Conservation (phyloP, 2,329 filamentous ascomycete species). For the Madurella fahalii region DNA sequence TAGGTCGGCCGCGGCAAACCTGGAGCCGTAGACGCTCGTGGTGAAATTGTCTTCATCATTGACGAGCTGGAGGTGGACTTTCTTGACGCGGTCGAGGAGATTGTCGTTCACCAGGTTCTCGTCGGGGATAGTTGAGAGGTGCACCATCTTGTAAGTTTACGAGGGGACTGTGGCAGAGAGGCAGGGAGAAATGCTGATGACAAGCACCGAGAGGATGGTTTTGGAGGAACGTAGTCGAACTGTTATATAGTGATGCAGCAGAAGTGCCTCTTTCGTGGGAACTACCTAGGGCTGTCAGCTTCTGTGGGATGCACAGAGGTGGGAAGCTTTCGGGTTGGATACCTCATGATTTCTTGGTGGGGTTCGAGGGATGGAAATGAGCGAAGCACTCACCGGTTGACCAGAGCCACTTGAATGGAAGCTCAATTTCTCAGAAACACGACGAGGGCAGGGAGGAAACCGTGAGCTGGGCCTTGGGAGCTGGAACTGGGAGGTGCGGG, state of each 20-base stretch:
- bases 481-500: background rate
- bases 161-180: background rate
- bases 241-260: background rate
- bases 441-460: background rate
- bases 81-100: conserved; percentile 37
- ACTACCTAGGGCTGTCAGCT: background rate
- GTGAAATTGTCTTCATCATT: conserved; percentile 58
- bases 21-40: conserved; percentile 82
- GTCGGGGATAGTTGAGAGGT: conserved; percentile 43
- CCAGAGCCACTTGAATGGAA: conserved; percentile 9
- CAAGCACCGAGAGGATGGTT: background rate
- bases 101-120: conserved; percentile 28
- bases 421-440: background rate
- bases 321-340: conserved; percentile 10
- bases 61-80: conserved; percentile 45
- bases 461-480: background rate
- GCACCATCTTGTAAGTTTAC: conserved; percentile 43
- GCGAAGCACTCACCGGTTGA: conserved; percentile 13
- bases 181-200: background rate
- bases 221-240: background rate
- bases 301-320: conserved; percentile 2
- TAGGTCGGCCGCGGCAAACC: conserved; percentile 75
- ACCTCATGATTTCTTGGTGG: conserved; percentile 16
- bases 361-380: conserved; percentile 8
- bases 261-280: background rate